phyloP scores from a whole-genome alignment of 495 filamentous ascomycete species.

The Xylaria nigripes region DNA sequence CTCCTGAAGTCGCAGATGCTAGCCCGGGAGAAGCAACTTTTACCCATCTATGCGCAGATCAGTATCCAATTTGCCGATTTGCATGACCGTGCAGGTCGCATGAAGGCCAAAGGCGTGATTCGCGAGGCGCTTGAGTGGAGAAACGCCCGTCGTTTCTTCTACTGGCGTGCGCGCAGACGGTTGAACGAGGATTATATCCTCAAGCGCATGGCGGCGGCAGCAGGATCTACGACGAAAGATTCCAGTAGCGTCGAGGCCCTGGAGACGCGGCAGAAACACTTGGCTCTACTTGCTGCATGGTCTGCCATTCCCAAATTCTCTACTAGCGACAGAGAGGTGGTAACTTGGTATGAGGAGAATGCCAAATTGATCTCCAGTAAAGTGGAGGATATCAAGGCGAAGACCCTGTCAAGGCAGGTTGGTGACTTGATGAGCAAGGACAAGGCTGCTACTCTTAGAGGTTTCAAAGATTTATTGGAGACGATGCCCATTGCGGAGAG shows the following conservation, averaged over 20 bases:
- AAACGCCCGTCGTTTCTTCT: conserved; percentile 95
- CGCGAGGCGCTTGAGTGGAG: conserved; percentile 76
- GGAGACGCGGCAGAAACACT: conserved; percentile 50
- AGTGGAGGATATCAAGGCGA: conserved; percentile 70
- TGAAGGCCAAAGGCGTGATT: conserved; percentile 95
- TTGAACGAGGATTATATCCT: conserved; percentile 94
- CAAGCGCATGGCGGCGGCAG: conserved; percentile 66
- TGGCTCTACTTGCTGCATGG: conserved; percentile 70
- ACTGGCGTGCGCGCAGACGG: conserved; percentile 96
- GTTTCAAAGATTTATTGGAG: conserved; percentile 73
- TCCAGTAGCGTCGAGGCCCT: conserved; percentile 36
- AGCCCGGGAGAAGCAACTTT: conserved; percentile 75
- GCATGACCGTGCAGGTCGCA: conserved; percentile 93
- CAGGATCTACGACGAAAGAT: conserved; percentile 26
- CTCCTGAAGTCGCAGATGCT: conserved; percentile 80
- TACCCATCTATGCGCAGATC: conserved; percentile 90
- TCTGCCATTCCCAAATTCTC: conserved; percentile 64
- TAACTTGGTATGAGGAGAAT: conserved; percentile 97
- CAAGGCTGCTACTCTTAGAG: conserved; percentile 59
- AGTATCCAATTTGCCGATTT: conserved; percentile 92
- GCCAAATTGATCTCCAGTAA: conserved; percentile 67
- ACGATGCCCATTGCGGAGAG: conserved; percentile 83
- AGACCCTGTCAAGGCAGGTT: conserved; percentile 70
- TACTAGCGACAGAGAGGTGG: conserved; percentile 69
- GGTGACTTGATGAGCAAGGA: conserved; percentile 64